Conservation (phyloP, 169 alveolate genomes). For the Cystoisospora suis region DNA sequence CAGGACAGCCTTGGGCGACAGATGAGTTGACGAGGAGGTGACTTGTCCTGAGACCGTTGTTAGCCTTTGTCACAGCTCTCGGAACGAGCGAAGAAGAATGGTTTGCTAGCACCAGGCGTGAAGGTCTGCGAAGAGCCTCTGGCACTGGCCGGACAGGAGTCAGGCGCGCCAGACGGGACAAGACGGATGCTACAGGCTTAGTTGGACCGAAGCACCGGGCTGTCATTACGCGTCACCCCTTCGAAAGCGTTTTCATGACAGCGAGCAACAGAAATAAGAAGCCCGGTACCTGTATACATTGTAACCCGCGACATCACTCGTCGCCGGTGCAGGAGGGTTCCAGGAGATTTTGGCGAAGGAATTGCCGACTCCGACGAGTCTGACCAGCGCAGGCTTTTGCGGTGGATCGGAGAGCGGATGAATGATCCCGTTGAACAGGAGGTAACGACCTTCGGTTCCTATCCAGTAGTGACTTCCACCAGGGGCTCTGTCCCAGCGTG, state of each 20-base stretch:
- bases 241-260: background rate
- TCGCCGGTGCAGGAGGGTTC: conserved; percentile 21
- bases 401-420: conserved; percentile 28
- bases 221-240: background rate
- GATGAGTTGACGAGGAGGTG: too few species aligned
- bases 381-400: conserved; percentile 23
- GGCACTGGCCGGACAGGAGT: too few species aligned
- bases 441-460: conserved; percentile 21
- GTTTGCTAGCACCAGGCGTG: too few species aligned
- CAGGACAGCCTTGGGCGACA: too few species aligned
- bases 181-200: too few species aligned
- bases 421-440: background rate
- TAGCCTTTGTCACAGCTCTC: too few species aligned
- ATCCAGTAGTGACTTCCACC: conserved; percentile 19
- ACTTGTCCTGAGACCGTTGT: too few species aligned
- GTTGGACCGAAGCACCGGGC: too few species aligned
- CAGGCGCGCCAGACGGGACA: too few species aligned
- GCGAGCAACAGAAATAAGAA: background rate
- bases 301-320: background rate
- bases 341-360: conserved; percentile 24
- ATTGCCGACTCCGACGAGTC: conserved; percentile 29
- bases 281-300: background rate
- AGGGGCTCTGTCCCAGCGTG: conserved; percentile 40
- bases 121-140: too few species aligned
- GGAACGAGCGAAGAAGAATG: too few species aligned